Evolutionary conservation across 2,329 filamentous ascomycete genomes (phyloP), one percentile per base, ranked within the genome.

Genomic region (Trichoderma gracile): DNA sequence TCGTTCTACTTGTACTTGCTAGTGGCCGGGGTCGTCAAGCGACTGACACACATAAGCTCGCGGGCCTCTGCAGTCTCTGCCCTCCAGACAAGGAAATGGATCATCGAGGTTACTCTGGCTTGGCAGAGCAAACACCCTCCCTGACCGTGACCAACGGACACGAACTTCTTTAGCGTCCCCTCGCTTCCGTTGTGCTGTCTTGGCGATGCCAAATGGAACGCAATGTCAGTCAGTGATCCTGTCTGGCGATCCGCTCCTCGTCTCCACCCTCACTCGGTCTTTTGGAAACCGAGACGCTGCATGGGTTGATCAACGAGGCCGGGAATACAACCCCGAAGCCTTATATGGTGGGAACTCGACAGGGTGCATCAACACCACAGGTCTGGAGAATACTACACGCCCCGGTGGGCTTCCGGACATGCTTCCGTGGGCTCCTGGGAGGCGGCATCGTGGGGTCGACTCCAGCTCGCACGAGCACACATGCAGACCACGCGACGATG

Each of bases 221-320:
- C 40, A 62, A 47, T 15, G 45, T 40, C 49, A 54, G 46, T 43
- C 47, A 54, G 38, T 38, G 38, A 61, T 62, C 27, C 59, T 46
- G 45, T 38, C 40, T 45, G 38, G 53, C 59, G 59, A 53, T 62
- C 59, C 49, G 47, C 59, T 21, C n/a, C 21, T 38, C n/a, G 33
- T 45, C 59, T 46, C 59, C 59, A 54, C 59, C 49, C 59, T 46
- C 59, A 54, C 25, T 62, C 59, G 59, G 59, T 33, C n/a, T 46
- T 46, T 42, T 17, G 33, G 21, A 62, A 38, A 38, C 59, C 59
- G 49, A 62, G 40, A 23, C 45, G 14, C 59, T 21, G 25, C 59
- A 54, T 42, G 49, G 21, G 7, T 15, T 43, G 46, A n/a, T 43
- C 33, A 43, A 42, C 30, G 25, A 42, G 19, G 5, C 59, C 59